Evolutionary conservation across 139 green algal species (phyloP).

Genomic region (Chlamydomonas sp.): DNA sequence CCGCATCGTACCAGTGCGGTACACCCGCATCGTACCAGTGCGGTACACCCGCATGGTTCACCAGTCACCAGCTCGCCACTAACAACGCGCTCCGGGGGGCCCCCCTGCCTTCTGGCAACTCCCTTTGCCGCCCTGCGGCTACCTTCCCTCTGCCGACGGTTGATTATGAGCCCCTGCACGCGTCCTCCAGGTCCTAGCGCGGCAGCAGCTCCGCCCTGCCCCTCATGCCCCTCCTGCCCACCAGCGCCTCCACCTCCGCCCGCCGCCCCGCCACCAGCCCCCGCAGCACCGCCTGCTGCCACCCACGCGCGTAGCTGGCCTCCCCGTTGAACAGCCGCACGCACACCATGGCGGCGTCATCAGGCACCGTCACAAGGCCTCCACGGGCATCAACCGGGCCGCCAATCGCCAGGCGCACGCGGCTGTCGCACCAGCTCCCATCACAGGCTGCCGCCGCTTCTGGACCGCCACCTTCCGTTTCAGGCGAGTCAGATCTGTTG

Average conservation of each 20-base stretch:
- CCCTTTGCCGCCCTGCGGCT: too few species aligned
- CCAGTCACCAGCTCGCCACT: too few species aligned
- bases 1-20: too few species aligned
- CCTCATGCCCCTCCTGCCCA: conserved; percentile 19
- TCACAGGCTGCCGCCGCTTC: not conserved
- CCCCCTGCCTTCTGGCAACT: too few species aligned
- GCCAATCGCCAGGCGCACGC: not conserved
- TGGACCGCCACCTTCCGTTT: not conserved
- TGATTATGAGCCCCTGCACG: conserved; percentile 18
- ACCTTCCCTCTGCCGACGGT: too few species aligned
- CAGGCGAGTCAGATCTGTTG: not conserved
- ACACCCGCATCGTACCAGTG: too few species aligned
- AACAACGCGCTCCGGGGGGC: too few species aligned
- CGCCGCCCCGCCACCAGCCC: conserved; percentile 24
- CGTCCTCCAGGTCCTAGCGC: conserved; percentile 53
- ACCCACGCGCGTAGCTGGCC: conserved; percentile 34
- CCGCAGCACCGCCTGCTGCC: conserved; percentile 13
- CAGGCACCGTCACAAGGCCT: not conserved
- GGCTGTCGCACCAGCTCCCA: not conserved
- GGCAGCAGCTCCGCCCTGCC: conserved; percentile 25
- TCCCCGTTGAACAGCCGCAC: conserved; percentile 55
- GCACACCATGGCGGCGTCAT: conserved; percentile 18
- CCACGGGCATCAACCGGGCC: not conserved
- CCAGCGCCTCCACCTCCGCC: conserved; percentile 47
- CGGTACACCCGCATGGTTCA: too few species aligned